Percentiles rank a stretch among this genome's conserved stretches.
These are phyloP conservation scores for Mycocentrospora acerina DNA, from an alignment of 2,329 filamentous ascomycete genomes.

Conservation along the genomic window DNA sequence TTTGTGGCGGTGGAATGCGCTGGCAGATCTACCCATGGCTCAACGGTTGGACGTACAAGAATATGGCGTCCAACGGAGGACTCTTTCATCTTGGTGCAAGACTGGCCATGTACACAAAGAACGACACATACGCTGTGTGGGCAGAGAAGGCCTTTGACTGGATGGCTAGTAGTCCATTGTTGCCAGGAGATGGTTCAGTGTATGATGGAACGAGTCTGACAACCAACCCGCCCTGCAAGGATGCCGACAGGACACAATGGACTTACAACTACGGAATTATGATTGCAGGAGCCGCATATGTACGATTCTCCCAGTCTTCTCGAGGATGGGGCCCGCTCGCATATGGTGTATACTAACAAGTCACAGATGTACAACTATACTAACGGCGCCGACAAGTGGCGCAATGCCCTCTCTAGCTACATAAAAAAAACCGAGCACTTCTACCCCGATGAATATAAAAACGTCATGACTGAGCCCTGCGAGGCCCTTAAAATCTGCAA, in stretches of 20 bases:
- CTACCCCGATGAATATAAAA: constrained; percentile 37
- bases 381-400: constrained; percentile 39
- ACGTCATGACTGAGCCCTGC: constrained; percentile 48
- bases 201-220: constrained; percentile 30
- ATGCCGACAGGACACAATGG: constrained; percentile 37
- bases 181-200: constrained; percentile 27
- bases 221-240: constrained; percentile 23
- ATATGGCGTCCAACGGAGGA: constrained; percentile 42
- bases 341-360: constrained; percentile 6
- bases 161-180: constrained; percentile 29
- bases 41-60: constrained; percentile 42
- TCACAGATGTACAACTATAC: constrained; percentile 44
- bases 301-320: constrained; percentile 8
- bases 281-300: constrained; percentile 37
- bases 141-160: constrained; percentile 40
- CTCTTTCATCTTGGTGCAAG: constrained; percentile 43
- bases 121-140: constrained; percentile 40
- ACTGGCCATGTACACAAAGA: constrained; percentile 41
- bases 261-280: constrained; percentile 43
- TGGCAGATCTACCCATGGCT: constrained; percentile 43
- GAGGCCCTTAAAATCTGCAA: constrained; percentile 46
- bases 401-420: constrained; percentile 29
- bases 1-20: constrained; percentile 38
- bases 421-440: constrained; percentile 40
- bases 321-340: too few relatives aligned